phyloP scores from a whole-genome alignment of 2,329 filamentous ascomycete species.

The Pleoardoris graminearum region DNA sequence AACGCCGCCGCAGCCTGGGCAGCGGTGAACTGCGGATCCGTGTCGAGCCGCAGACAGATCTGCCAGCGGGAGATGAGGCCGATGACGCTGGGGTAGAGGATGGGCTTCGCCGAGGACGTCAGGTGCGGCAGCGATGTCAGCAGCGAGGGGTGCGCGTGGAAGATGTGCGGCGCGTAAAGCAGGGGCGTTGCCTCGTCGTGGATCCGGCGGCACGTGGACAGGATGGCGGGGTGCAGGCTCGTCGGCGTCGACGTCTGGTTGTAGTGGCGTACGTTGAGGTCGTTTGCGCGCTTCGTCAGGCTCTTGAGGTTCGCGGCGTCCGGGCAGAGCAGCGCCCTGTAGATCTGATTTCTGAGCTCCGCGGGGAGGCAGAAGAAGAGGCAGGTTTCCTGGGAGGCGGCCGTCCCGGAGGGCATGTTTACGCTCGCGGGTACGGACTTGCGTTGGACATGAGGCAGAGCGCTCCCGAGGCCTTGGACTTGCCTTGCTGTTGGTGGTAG shows the following conservation, averaged over 20 bases:
- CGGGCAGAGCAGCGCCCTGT: constrained; percentile 44
- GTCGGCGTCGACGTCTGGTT: constrained; percentile 14
- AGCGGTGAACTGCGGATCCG: constrained; percentile 51
- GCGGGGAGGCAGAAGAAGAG: constrained; percentile 56
- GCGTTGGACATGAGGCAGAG: constrained; percentile 7
- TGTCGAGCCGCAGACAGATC: constrained; percentile 54
- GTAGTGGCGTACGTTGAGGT: constrained; percentile 15
- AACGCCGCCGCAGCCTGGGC: constrained; percentile 50
- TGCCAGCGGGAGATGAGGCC: constrained; percentile 50
- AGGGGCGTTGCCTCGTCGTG: constrained; percentile 49
- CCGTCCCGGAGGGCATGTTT: not conserved
- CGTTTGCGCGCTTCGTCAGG: constrained; percentile 6
- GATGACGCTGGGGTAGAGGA: constrained; percentile 39
- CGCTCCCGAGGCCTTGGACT: constrained; percentile 8
- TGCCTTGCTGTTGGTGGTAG: constrained; percentile 13
- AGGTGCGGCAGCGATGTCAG: constrained; percentile 52
- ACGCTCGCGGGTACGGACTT: constrained; percentile 1
- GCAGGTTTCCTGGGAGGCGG: constrained; percentile 18
- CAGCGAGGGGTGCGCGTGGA: constrained; percentile 54
- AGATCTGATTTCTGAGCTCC: constrained; percentile 65
- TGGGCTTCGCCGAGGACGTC: constrained; percentile 38
- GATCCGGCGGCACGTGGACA: constrained; percentile 48
- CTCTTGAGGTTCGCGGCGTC: constrained; percentile 15
- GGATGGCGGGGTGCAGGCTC: constrained; percentile 45
- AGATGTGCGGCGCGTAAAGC: constrained; percentile 55